Conservation (phyloP, 2,329 filamentous ascomycete genomes). For the Monosporascus cannonballus region DNA sequence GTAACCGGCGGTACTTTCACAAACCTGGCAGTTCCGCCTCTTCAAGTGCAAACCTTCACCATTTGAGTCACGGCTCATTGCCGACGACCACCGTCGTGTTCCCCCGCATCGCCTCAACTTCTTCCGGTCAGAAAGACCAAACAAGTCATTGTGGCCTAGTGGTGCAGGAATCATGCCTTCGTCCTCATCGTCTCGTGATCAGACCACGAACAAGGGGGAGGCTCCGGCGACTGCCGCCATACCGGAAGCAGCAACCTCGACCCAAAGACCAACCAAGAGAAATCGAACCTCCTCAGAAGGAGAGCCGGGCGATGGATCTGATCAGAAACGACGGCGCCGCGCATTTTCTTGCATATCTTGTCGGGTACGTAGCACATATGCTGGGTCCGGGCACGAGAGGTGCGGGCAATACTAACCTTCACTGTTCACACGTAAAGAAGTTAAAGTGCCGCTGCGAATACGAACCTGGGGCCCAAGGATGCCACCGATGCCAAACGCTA, state of each 20-base stretch:
- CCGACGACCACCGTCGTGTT: not conserved
- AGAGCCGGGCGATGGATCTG: slow-evolving; percentile 2
- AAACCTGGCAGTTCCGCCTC: not conserved
- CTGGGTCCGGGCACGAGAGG: too few species aligned
- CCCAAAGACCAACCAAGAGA: slow-evolving; percentile 8
- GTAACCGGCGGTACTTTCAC: not conserved
- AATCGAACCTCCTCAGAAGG: slow-evolving; percentile 7
- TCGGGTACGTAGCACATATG: slow-evolving; percentile 1
- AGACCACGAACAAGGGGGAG: not conserved
- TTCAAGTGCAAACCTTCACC: not conserved
- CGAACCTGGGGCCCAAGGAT: slow-evolving; percentile 18
- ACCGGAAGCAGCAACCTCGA: slow-evolving; percentile 1
- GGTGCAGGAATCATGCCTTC: not conserved
- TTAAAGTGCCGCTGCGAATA: slow-evolving; percentile 25
- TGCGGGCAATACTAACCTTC: not conserved
- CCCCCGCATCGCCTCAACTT: not conserved
- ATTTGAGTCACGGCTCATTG: not conserved
- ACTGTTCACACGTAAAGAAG: slow-evolving; percentile 6
- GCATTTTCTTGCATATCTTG: slow-evolving; percentile 25
- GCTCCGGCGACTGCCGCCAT: not conserved
- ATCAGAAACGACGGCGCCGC: slow-evolving; percentile 19
- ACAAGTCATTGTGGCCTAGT: too few species aligned
- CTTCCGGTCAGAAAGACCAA: too few species aligned
- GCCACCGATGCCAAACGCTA: slow-evolving; percentile 23
- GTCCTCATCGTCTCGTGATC: not conserved